Base-by-base conservation (phyloP, 139 green algal species). In the Chlamydomonas incerta region DNA sequence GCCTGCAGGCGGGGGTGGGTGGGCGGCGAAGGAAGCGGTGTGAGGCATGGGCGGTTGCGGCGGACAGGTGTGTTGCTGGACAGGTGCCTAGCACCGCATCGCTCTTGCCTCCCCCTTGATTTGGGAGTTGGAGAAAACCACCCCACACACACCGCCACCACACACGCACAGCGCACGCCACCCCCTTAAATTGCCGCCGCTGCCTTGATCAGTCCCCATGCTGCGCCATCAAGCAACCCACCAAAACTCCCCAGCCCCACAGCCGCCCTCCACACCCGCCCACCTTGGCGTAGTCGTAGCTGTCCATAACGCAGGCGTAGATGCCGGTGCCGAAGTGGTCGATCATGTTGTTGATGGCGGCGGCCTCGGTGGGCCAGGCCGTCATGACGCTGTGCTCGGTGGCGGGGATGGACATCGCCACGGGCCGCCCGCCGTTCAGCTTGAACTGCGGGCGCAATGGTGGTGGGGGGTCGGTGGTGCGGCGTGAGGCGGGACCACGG, bases 361-460 rank as follows among this genome's bases (percentile, higher is more conserved):
- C 92, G 29, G 71, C 55, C 91, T 98, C 96, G 28, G 88, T 93
- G 18, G 90, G 89, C 96, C 96, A 99, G 15, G 94, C 86, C 28
- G 94, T 99, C 96, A 99, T 99, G 20, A 99, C 96, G 35, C 87
- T 94, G 92, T 98, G 96, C 90, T 98, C 96, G 17, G 95, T 98
- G 21, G 96, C 96, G 18, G 96, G 96, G 37, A 98, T 97, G 90
- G 89, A 95, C 34, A 82, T 82, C 0, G 72, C 95, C 62, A 98
- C 94, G 0, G 96, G 95, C 55, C 89, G 82, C 14, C 96, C 96
- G 14, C 88, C 89, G 72, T 98, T 98, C 28, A 98, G 90, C 58
- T 93, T 85, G 88, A 98, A 98, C 92, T 98, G 94, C 81, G n/a
- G 65, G 62, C 17, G 26, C 2, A 14, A 68, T 31, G 28, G 62